These are phyloP conservation scores for Neonectria magnoliae DNA, from an alignment of 2,329 filamentous ascomycete species.

Conservation along the genomic window DNA sequence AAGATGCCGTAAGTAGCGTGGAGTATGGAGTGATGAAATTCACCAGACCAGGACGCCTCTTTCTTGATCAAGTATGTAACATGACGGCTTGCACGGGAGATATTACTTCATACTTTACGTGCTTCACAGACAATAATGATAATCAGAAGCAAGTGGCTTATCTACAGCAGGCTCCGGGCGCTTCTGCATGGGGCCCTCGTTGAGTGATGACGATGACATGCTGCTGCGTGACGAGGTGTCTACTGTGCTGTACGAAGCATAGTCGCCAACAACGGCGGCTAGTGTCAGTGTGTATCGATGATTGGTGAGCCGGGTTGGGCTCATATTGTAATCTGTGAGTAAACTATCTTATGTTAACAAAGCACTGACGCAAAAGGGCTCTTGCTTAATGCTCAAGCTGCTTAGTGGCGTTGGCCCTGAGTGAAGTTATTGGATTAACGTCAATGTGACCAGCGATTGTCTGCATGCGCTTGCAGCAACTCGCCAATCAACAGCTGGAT, in stretches of 20 bases:
- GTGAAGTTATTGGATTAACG: neutral
- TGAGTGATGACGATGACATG: neutral
- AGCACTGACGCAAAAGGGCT: too few relatives aligned
- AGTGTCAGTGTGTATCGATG: neutral
- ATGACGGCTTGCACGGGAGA: neutral
- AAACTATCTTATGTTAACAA: too few relatives aligned
- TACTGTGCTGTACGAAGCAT: neutral
- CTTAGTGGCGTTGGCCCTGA: neutral
- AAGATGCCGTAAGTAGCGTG: neutral
- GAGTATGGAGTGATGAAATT: neutral
- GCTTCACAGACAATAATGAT: neutral
- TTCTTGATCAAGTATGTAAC: neutral
- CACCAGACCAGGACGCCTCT: neutral
- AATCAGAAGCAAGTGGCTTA: too few relatives aligned
- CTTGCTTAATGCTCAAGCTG: neutral
- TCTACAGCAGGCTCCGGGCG: too few relatives aligned
- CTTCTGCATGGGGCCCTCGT: neutral
- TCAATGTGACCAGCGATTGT: neutral
- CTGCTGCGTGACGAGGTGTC: neutral
- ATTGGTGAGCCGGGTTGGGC: neutral
- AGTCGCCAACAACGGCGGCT: neutral
- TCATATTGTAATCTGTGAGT: neutral
- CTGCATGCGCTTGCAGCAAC: neutral
- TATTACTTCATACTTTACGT: neutral
- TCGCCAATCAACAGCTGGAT: neutral